These are phyloP conservation scores for Cryptococcus jaspeensis DNA, from an alignment of 1,284 basidiomycete genomes.

Conservation along the genomic window DNA sequence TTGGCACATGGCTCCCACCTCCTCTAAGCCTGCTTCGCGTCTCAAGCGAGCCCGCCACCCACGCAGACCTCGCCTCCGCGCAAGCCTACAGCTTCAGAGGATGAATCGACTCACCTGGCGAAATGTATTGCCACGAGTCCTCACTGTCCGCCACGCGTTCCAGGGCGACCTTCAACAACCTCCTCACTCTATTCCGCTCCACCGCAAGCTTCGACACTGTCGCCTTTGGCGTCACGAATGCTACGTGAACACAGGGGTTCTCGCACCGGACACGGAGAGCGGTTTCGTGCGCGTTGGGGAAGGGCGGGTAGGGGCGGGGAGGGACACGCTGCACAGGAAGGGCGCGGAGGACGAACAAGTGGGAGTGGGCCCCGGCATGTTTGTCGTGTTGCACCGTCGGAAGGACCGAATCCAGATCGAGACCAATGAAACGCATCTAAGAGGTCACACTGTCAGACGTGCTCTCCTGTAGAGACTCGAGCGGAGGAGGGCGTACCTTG, in stretches of 20 bases:
- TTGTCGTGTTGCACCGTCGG: too few species aligned
- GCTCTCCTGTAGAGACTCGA: too few species aligned
- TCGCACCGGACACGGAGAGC: background rate
- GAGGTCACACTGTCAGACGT: too few species aligned
- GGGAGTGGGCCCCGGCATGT: background rate
- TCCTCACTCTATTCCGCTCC: conserved; percentile 17
- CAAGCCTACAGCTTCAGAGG: background rate
- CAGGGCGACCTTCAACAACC: conserved; percentile 18
- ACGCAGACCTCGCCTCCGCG: background rate
- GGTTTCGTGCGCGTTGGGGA: conserved; percentile 1
- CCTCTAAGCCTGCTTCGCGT: background rate
- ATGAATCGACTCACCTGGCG: background rate
- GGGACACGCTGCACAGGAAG: conserved; percentile 7
- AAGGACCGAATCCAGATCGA: too few species aligned
- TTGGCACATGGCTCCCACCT: background rate
- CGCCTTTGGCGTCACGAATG: conserved; percentile 9
- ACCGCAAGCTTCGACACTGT: conserved; percentile 21
- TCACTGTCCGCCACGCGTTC: conserved; percentile 5
- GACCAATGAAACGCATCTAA: too few species aligned
- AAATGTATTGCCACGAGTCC: background rate
- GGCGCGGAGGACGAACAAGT: conserved; percentile 13
- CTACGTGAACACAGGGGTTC: conserved; percentile 9
- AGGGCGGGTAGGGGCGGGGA: conserved; percentile 11
- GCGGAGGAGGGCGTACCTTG: too few species aligned
- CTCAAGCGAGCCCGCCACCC: background rate